These are phyloP conservation scores for Alternaria atra DNA, from an alignment of 2,329 filamentous ascomycete genomes.

Conservation along the genomic window DNA sequence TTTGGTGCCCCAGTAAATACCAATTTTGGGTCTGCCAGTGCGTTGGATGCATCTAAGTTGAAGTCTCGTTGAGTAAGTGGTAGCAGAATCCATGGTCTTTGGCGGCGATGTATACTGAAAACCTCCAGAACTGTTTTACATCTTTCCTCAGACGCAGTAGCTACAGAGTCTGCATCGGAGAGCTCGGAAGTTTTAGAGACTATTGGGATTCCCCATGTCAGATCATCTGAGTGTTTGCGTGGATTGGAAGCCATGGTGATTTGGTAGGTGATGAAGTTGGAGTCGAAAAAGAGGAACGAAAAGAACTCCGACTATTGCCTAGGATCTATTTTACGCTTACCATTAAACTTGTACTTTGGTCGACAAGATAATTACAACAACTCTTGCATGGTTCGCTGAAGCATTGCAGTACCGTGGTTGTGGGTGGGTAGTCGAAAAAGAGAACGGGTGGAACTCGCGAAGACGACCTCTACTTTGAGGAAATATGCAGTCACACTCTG, in stretches of 20 bases:
- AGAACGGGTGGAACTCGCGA: not conserved
- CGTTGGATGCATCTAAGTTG: not conserved
- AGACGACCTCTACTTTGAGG: not conserved
- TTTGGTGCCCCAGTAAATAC: not conserved
- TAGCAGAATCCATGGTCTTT: too few relatives aligned
- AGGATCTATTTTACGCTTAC: too few relatives aligned
- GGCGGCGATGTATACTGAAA: not conserved
- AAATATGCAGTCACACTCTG: not conserved
- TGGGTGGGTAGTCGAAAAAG: not conserved
- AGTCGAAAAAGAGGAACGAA: not conserved
- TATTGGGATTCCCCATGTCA: not conserved
- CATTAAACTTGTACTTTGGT: not conserved
- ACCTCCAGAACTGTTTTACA: not conserved
- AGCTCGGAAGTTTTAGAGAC: not conserved
- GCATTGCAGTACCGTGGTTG: not conserved
- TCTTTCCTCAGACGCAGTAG: not conserved
- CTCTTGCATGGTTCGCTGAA: not conserved
- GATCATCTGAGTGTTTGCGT: constrained; percentile 8
- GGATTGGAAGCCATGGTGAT: not conserved
- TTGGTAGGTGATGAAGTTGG: not conserved
- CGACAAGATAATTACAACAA: not conserved
- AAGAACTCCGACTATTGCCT: too few relatives aligned
- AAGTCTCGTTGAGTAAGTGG: not conserved
- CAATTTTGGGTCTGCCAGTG: not conserved
- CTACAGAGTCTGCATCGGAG: not conserved